phyloP scores from a whole-genome alignment of 768 basidiomycete genomes.

The Serendipita indica region DNA sequence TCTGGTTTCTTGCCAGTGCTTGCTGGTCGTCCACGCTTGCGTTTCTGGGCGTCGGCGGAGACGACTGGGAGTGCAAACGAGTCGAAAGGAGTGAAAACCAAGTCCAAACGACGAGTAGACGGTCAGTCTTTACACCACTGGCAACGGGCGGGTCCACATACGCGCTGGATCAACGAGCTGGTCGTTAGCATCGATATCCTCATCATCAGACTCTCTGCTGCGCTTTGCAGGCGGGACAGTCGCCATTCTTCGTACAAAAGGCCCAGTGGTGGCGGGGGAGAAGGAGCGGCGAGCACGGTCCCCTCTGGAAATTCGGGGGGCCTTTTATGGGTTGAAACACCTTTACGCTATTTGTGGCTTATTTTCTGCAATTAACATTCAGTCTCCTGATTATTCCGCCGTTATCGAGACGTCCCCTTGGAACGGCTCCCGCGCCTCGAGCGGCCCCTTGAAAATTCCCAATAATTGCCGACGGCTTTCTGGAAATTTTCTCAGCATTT shows the following conservation, averaged over 20 bases:
- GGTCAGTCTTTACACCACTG: background rate
- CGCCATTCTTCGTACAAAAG: background rate
- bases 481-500: no score
- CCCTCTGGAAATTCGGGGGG: background rate
- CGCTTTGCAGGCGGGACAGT: background rate
- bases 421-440: background rate
- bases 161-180: slow-evolving; percentile 8
- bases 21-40: slow-evolving; percentile 1
- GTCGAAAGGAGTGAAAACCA: background rate
- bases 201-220: slow-evolving; percentile 3
- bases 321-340: background rate
- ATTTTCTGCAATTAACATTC: background rate
- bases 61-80: background rate
- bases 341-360: no score
- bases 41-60: background rate
- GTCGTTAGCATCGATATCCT: slow-evolving; percentile 8
- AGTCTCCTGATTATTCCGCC: background rate
- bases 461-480: no score
- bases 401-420: background rate
- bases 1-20: background rate
- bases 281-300: background rate
- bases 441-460: background rate
- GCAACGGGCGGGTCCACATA: background rate
- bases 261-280: background rate
- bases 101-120: background rate